These are phyloP conservation scores for Geopyxis carbonaria DNA, from an alignment of 495 filamentous ascomycete species.

Conservation along the genomic window DNA sequence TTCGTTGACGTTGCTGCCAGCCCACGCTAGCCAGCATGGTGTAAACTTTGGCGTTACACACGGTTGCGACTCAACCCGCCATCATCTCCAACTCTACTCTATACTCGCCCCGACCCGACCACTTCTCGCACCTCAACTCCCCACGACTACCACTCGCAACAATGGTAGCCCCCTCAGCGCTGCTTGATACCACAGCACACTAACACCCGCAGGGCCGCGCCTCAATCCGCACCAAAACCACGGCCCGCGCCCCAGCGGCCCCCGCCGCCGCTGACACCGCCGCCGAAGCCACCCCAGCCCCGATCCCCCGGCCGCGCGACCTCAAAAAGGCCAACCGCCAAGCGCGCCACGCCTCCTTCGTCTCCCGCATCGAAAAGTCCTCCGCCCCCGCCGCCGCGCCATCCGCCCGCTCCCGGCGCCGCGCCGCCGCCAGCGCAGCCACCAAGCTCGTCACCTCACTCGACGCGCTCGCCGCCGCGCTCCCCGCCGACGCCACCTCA, in stretches of 20 bases:
- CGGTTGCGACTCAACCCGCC: too few species aligned
- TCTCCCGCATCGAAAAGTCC: conserved; percentile 55
- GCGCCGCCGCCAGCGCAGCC: conserved; percentile 48
- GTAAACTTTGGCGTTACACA: too few species aligned
- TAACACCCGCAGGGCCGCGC: conserved; percentile 19
- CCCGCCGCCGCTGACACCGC: conserved; percentile 9
- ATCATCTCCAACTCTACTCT: too few species aligned
- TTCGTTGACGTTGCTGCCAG: too few species aligned
- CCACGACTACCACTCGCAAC: neutral
- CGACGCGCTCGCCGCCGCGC: conserved; percentile 56
- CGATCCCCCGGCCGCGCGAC: too few species aligned
- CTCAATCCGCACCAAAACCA: conserved; percentile 30
- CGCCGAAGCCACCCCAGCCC: conserved; percentile 11
- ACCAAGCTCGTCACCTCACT: conserved; percentile 65
- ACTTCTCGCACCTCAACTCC: too few species aligned
- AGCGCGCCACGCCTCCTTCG: conserved; percentile 58
- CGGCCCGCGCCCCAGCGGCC: conserved; percentile 5
- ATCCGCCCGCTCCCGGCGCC: conserved; percentile 17
- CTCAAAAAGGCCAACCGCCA: conserved; percentile 59
- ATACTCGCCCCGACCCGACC: too few species aligned
- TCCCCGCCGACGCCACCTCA: conserved; percentile 37
- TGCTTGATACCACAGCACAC: neutral
- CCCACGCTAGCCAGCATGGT: too few species aligned
- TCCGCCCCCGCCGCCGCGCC: conserved; percentile 14
- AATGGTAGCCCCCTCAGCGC: neutral